Conservation (phyloP, 805 yeast species). For the Spathaspora passalidarum region DNA sequence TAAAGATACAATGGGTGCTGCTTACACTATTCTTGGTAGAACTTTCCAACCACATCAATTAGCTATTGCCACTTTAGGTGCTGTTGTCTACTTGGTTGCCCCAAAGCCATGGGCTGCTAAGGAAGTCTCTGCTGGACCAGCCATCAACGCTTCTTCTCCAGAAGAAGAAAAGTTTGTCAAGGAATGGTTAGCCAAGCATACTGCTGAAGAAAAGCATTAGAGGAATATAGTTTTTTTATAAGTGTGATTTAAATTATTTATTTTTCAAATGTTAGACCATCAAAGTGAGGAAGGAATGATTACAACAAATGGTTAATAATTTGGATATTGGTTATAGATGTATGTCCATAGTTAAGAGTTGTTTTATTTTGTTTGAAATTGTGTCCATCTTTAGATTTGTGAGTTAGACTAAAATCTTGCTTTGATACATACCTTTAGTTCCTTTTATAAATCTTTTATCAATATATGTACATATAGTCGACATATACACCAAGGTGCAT, state of each 20-base stretch:
- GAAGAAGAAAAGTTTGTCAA: constrained; percentile 87
- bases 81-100: constrained; percentile 56
- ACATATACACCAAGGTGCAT: no score
- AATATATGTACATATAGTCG: background rate
- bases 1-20: constrained; percentile 69
- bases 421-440: background rate
- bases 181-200: constrained; percentile 59
- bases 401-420: background rate
- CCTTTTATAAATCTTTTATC: background rate
- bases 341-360: background rate
- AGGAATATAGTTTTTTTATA: background rate
- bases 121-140: constrained; percentile 55
- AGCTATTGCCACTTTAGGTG: constrained; percentile 77
- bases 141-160: constrained; percentile 71
- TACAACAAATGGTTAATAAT: background rate
- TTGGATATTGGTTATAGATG: background rate
- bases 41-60: constrained; percentile 78
- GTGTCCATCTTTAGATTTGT: background rate
- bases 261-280: background rate
- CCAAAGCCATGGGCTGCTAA: constrained; percentile 76
- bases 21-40: constrained; percentile 82
- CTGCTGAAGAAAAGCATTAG: constrained; percentile 32
- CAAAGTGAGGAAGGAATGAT: background rate
- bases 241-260: background rate
- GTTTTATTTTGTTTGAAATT: background rate